Conservation (phyloP, 805 yeast species). For the Candida odintsovae region DNA sequence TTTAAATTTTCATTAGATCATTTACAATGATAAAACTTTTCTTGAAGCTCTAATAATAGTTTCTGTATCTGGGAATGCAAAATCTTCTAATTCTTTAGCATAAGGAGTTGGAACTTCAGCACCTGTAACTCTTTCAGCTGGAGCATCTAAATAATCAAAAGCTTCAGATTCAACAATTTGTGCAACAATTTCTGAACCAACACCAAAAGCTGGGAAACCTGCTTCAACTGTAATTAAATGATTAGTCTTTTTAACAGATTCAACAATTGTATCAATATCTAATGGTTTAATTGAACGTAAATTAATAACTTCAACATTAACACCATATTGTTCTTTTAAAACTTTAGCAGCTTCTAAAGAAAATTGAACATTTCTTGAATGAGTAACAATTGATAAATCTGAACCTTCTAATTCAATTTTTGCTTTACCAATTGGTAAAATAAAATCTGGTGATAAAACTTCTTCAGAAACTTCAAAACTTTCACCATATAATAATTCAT, state of each 20-base stretch:
- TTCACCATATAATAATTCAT: constrained; percentile 93
- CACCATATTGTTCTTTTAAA: constrained; percentile 78
- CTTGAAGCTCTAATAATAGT: constrained; percentile 82
- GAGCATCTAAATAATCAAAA: constrained; percentile 96
- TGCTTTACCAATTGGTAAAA: constrained; percentile 92
- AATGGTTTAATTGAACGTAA: constrained; percentile 96
- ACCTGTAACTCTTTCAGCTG: constrained; percentile 97
- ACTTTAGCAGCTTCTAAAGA: constrained; percentile 86
- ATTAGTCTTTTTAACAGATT: constrained; percentile 92
- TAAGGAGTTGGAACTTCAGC: constrained; percentile 99
- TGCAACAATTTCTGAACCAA: constrained; percentile 97
- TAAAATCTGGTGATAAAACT: constrained; percentile 80
- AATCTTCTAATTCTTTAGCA: constrained; percentile 91
- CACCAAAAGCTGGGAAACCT: constrained; percentile 97
- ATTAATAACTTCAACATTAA: constrained; percentile 90
- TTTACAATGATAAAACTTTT: constrained; percentile 66
- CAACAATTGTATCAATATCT: constrained; percentile 80
- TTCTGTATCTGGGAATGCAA: constrained; percentile 97
- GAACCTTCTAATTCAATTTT: constrained; percentile 91
- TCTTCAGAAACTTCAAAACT: constrained; percentile 86
- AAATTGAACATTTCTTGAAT: constrained; percentile 84
- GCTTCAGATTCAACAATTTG: constrained; percentile 98
- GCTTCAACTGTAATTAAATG: constrained; percentile 95
- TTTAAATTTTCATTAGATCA: background rate
- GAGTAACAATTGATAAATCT: constrained; percentile 84